Conservation (phyloP, 108 stramenopile genomes). For the Fragilaria radians region DNA sequence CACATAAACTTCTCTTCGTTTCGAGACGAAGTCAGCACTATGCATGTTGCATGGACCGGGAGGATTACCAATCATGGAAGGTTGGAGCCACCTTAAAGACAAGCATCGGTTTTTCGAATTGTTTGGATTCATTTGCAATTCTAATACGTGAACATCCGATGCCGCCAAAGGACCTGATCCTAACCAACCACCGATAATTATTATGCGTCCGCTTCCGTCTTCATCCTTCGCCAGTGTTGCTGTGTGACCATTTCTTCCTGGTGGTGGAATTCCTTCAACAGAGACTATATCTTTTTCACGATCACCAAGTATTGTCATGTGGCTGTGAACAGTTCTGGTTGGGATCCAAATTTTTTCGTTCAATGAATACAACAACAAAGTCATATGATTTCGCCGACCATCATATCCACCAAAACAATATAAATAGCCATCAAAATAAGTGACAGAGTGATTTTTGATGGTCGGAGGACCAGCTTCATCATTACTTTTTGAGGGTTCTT, state of each 20-base stretch:
- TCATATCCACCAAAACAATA: constrained; percentile 95
- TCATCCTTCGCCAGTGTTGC: constrained; percentile 77
- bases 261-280: constrained; percentile 53
- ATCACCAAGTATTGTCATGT: background rate
- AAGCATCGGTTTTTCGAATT: constrained; percentile 21
- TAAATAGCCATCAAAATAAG: constrained; percentile 62
- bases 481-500: background rate
- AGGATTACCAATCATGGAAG: constrained; percentile 41
- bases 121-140: background rate
- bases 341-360: constrained; percentile 62
- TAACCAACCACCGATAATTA: constrained; percentile 93
- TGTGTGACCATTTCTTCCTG: constrained; percentile 91
- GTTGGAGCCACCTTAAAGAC: constrained; percentile 58
- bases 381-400: constrained; percentile 81
- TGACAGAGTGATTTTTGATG: constrained; percentile 84
- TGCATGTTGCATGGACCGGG: constrained; percentile 98
- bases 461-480: constrained; percentile 30
- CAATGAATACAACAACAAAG: constrained; percentile 68
- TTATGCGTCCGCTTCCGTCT: constrained; percentile 54
- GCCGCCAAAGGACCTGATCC: constrained; percentile 85
- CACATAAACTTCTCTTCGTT: constrained; percentile 66
- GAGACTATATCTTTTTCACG: background rate
- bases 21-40: constrained; percentile 78
- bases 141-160: constrained; percentile 73
- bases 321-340: constrained; percentile 12